Base-by-base conservation (phyloP, 768 basidiomycete genomes). In the Suillus tomentosus region DNA sequence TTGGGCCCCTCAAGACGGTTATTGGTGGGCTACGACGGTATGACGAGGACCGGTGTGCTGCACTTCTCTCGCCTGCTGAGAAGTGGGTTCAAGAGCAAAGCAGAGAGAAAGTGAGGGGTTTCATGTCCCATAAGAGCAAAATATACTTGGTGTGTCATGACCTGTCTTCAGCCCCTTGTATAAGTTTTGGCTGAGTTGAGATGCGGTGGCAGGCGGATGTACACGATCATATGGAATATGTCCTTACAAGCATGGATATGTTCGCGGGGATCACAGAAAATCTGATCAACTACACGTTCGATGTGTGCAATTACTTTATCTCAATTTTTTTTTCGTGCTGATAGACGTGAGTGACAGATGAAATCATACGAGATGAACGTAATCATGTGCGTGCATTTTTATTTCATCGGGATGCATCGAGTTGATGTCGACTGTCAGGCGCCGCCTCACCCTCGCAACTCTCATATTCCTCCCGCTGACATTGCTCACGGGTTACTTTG, bases 341-440 rank as follows among this genome's bases (percentile, higher is more conserved):
- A 36, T 61, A 31, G n/a, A 22, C 5, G 8, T 22, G 13, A 24
- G 31, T 42, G 34, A 15, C 69, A 90, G 89, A 83, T 88, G 77
- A 83, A 87, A 17, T 87, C 88, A 13, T 87, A 90, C 71, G 85
- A 90, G 67, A 90, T 87, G 87, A 91, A 91, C 71, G 80, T 87
- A 72, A 85, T 87, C 56, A 91, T 92, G 89, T 85, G 70, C 47
- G 81, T 73, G n/a, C 50, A 42, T 39, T 10, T 65, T 58, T 55
- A 39, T 37, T 53, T 51, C 55, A 17, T 19, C 8, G 11, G 11
- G 45, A 51, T 67, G 63, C 36, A 62, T 42, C 19, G 53, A 51
- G 10, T 31, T 40, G 11, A 62, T 43, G 9, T n/a, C 9, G 9
- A 45, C 14, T 40, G 3, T 24, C 63, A 87, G 86, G 85, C 86